Evolutionary conservation across 2,329 filamentous ascomycete genomes (phyloP).

Genomic region (Aureobasidium subglaciale): DNA sequence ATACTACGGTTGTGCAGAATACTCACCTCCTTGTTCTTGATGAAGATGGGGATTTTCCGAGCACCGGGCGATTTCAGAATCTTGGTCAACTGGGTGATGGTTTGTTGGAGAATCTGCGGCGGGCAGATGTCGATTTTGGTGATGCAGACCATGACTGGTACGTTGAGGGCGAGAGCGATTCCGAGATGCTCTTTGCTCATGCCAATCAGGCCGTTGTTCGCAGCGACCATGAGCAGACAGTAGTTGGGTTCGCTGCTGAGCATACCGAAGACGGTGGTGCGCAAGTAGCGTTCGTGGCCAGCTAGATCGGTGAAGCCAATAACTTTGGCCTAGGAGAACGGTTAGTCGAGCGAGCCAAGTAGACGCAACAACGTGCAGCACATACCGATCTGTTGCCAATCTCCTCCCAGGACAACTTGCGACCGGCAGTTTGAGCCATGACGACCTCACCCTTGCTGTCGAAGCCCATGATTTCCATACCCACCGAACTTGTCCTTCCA

Average conservation of each 20-base stretch:
- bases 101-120: conserved; percentile 89
- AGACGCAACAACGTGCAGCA: background rate
- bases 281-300: conserved; percentile 88
- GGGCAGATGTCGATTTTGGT: conserved; percentile 99
- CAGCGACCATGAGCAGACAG: conserved; percentile 95
- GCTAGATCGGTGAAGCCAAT: conserved; percentile 94
- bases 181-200: conserved; percentile 99
- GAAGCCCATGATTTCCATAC: conserved; percentile 98
- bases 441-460: conserved; percentile 80
- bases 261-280: conserved; percentile 93
- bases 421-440: conserved; percentile 70
- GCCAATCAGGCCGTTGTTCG: conserved; percentile 92
- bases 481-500: conserved; percentile 89
- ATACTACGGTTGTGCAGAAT: too few species aligned
- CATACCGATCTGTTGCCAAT: conserved; percentile 78
- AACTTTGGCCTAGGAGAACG: conserved; percentile 76
- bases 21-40: conserved; percentile 81
- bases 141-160: conserved; percentile 94
- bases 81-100: conserved; percentile 80
- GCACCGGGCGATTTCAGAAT: conserved; percentile 93
- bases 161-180: conserved; percentile 87
- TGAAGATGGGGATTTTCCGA: conserved; percentile 90
- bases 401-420: conserved; percentile 92
- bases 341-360: background rate
- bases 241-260: conserved; percentile 94